Evolutionary conservation across 345 rosid species (phyloP), one percentile per base, ranked within the genome.

Genomic region (Syzygium jambos): DNA sequence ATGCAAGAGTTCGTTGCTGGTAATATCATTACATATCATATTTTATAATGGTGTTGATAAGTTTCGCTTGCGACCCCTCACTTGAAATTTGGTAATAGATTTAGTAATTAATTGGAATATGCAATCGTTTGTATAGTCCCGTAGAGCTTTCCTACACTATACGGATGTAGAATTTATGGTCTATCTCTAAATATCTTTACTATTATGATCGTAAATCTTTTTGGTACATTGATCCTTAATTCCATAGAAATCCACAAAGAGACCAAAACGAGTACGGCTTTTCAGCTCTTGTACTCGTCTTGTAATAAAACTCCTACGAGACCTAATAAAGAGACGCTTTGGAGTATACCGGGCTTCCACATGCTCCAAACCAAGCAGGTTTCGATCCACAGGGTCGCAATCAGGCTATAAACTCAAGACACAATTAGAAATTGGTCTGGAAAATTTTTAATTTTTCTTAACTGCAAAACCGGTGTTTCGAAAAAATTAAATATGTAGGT

Each of bases 291-390:
- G 3, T 25, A 11, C 65, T 57, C 65, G 25, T 25, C 29, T 57
- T 11, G 65, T 11, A 25, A 57, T 57, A 25, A n/a, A 57, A 25
- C 63, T 57, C 63, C 2, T 11, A 57, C 14, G 63, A 57, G 25
- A 57, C 63, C 2, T 23, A 25, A 57, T 57, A 57, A 25, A 57
- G 63, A 57, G 63, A 57, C 25, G 63, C 3, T 25, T 57, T 10
- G 27, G 63, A 57, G 63, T 23, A 11, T 23, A 25, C 15, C 6
- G 11, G 25, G 63, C 29, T 57, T 57, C n/a, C 63, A 57, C 29
- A 57, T 0, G 1, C 63, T 23, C 63, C 6, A 57, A n/a, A n/a
- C n/a, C n/a, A n/a, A n/a, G n/a, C n/a, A 1, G 3, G 7, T 57
- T 23, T 10, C 4, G 63, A 57, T 57, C 29, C 63, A 25, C 25